Evolutionary conservation across 75 land plant genomes (phyloP).

Genomic region (Selaginella tamariscina): DNA sequence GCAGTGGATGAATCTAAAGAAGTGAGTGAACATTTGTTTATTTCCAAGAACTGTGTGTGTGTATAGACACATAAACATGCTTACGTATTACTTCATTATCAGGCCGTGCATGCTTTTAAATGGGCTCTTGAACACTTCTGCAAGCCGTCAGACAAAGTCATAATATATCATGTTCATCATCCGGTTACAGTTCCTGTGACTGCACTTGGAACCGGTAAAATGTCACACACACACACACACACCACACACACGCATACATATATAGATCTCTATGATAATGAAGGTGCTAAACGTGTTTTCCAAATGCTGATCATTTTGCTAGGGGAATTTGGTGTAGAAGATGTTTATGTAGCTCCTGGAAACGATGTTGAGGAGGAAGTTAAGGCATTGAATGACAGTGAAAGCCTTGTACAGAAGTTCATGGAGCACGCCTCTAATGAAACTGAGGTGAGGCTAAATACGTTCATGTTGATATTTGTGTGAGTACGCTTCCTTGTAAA

Average conservation of each 20-base stretch:
- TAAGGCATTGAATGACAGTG: constrained; percentile 26
- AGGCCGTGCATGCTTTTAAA: constrained; percentile 30
- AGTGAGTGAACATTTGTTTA: constrained; percentile 13
- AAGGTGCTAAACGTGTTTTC: no score
- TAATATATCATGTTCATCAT: constrained; percentile 30
- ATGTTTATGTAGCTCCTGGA: constrained; percentile 29
- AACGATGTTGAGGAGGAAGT: constrained; percentile 21
- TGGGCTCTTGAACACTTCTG: constrained; percentile 36
- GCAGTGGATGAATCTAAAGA: constrained; percentile 36
- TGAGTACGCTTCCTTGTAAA: no score
- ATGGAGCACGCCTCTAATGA: constrained; percentile 26
- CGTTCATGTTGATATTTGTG: no score
- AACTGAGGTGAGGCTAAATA: constrained; percentile 27
- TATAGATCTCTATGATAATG: not conserved
- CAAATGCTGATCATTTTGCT: not conserved
- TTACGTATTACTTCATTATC: constrained; percentile 4
- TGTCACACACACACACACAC: no score
- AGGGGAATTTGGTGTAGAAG: constrained; percentile 39
- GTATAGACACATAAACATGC: not conserved
- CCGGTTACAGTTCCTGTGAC: constrained; percentile 21
- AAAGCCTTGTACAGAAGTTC: constrained; percentile 30
- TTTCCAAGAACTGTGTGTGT: not conserved
- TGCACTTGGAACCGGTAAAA: constrained; percentile 26
- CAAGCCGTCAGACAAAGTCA: constrained; percentile 26
- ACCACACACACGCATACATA: no score